Percentiles rank a stretch among this genome's conserved stretches.
These are phyloP conservation scores for Dictyostelium citrinum DNA, from an alignment of 78 protist species.

Conservation along the genomic window DNA sequence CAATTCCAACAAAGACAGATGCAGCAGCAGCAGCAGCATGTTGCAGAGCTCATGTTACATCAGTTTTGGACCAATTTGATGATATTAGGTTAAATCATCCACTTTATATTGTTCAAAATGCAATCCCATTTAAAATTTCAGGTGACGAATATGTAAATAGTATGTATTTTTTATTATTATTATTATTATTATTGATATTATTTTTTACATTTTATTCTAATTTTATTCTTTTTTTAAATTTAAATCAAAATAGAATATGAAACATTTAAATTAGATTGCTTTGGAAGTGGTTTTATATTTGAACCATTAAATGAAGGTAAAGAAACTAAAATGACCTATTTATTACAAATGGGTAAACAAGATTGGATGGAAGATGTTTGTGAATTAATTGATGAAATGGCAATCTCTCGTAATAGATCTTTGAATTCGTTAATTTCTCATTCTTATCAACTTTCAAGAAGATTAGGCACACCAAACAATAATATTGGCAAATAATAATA, in stretches of 20 bases:
- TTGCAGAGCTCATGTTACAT: neutral
- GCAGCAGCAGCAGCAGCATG: neutral
- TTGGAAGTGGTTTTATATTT: constrained; percentile 64
- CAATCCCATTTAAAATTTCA: constrained; percentile 23
- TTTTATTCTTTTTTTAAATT: neutral
- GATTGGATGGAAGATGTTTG: constrained; percentile 67
- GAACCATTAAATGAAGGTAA: constrained; percentile 62
- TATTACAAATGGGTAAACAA: constrained; percentile 32
- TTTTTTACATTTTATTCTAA: neutral
- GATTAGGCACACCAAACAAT: neutral
- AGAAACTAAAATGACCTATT: constrained; percentile 50
- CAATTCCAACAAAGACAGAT: neutral
- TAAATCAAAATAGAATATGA: neutral
- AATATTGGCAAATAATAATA: neutral
- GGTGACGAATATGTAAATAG: constrained; percentile 19
- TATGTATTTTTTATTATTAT: neutral
- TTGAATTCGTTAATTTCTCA: constrained; percentile 53
- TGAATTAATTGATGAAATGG: constrained; percentile 49
- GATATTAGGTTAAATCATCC: constrained; percentile 22
- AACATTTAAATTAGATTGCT: constrained; percentile 23
- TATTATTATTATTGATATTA: neutral
- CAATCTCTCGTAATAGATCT: constrained; percentile 47
- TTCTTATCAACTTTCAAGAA: constrained; percentile 60
- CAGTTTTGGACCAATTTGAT: neutral
- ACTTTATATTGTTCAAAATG: constrained; percentile 51